A percentile compares a stretch with the other conserved stretches of the same genome.
phyloP scores from a whole-genome alignment of 371 early-diverging fungal species.

The Mortierella sp. region DNA sequence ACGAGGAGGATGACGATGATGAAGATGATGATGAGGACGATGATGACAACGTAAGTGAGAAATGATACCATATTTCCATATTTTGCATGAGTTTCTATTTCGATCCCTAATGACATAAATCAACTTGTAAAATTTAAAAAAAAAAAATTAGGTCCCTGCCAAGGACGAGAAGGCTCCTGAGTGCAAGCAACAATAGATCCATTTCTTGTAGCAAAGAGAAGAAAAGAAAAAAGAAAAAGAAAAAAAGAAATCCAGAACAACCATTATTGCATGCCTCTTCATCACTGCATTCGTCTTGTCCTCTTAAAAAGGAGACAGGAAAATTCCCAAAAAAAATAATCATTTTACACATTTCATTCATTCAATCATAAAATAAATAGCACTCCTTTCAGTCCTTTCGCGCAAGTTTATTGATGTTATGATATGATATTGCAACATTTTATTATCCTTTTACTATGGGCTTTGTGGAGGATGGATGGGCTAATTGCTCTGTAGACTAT shows the following conservation, averaged over 20 bases:
- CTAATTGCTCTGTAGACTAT: too few species aligned
- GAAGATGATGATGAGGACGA: conserved; percentile 77
- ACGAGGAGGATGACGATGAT: conserved; percentile 76
- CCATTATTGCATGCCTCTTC: neutral
- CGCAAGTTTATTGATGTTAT: neutral
- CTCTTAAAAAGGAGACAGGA: neutral
- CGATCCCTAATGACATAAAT: neutral
- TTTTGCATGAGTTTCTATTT: neutral
- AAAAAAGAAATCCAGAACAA: neutral
- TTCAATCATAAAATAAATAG: conserved; percentile 1
- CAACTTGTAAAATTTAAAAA: conserved; percentile 21
- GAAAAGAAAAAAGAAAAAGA: neutral
- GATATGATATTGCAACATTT: neutral
- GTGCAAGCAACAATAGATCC: conserved; percentile 66
- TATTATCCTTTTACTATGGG: neutral
- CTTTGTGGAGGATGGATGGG: too few species aligned
- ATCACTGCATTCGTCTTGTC: conserved; percentile 5
- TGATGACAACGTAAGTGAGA: conserved; percentile 54
- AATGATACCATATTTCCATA: neutral
- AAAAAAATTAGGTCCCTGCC: conserved; percentile 43
- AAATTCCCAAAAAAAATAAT: neutral
- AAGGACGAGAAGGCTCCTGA: conserved; percentile 73
- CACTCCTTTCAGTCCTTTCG: neutral
- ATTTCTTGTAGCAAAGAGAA: conserved; percentile 1
- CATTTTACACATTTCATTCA: conserved; percentile 1